Base-by-base conservation (phyloP, 1,284 basidiomycete species). In the Butyriboletus appendiculatus region DNA sequence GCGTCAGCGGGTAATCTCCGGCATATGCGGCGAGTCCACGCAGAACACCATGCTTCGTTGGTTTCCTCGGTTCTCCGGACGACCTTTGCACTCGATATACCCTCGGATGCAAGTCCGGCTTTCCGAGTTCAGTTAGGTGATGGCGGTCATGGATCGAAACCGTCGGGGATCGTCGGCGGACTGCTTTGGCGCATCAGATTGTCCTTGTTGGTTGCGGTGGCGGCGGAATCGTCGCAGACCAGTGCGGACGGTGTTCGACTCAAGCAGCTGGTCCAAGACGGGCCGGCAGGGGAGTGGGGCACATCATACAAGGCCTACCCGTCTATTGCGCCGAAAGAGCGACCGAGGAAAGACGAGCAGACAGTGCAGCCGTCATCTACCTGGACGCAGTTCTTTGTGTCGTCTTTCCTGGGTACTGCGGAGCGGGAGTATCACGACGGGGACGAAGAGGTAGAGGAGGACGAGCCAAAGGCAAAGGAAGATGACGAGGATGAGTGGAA, bases 11-110 rank as follows among this genome's bases (percentile, higher is more conserved):
- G 68, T 37, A 70, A 75, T 57, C 64, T 77, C 30, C 76, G 73
- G 45, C 80, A 79, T 59, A 71, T 85, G 56, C 81, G 82, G 42
- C 81, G 90, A 10, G 77, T 90, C 2, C 92, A 96, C 65, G 91
- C 92, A 1, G 93, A 96, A 66, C 85, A 92, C 56, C 86, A 92
- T 61, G 79, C 85, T 0, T 85, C 88, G 6, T 86, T 92, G 64
- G 83, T 88, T 3, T 72, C 85, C 10, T 82, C 87, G 45, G 85
- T 85, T 0, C 75, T 85, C 2, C 85, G 93, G 30, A 85, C 89
- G 37, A 85, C 89, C 0, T 96, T 96, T 72, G 79, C 88, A 7
- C 81, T 97, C 3, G 92, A 94, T 65, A 95, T 97, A 53, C 94
- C 94, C 0, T 85, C 86, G 2, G 94, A 96, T 58, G 92, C 88